These are phyloP conservation scores for Globisporangium abappressorium DNA, from an alignment of 352 stramenopile species.

Conservation along the genomic window DNA sequence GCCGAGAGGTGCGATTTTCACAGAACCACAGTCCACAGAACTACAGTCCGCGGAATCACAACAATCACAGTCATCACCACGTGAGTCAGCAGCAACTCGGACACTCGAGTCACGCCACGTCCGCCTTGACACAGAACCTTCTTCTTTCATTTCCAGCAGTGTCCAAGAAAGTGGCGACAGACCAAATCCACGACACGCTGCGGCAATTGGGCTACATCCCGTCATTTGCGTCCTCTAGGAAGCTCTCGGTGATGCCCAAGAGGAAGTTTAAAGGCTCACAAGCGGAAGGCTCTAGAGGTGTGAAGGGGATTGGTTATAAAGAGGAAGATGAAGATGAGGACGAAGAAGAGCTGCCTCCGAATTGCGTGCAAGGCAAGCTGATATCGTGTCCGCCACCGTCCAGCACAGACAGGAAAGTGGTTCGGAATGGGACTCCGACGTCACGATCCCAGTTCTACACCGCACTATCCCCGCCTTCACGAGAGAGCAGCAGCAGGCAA, in stretches of 20 bases:
- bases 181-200: slow-evolving; percentile 38
- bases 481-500: neutral
- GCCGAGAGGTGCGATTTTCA: slow-evolving; percentile 33
- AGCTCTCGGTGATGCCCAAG: slow-evolving; percentile 1
- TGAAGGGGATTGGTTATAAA: neutral
- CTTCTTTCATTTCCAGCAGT: neutral
- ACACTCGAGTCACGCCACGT: neutral
- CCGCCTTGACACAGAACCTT: neutral
- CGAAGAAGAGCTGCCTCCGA: slow-evolving; percentile 23
- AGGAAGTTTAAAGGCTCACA: neutral
- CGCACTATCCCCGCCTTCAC: neutral
- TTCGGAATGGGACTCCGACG: slow-evolving; percentile 5
- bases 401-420: neutral
- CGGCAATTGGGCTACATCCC: slow-evolving; percentile 42
- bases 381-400: slow-evolving; percentile 29
- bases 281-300: neutral
- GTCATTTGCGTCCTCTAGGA: slow-evolving; percentile 12
- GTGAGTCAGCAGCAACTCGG: neutral
- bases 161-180: slow-evolving; percentile 10
- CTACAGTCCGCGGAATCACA: slow-evolving; percentile 11
- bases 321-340: slow-evolving; percentile 10
- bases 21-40: slow-evolving; percentile 16
- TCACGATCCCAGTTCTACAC: slow-evolving; percentile 23
- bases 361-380: slow-evolving; percentile 33
- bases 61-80: slow-evolving; percentile 7